Percentiles rank a stretch among this genome's conserved stretches.
These are phyloP conservation scores for Colletotrichum plurivorum DNA, from an alignment of 2,329 filamentous ascomycete genomes.

Conservation along the genomic window DNA sequence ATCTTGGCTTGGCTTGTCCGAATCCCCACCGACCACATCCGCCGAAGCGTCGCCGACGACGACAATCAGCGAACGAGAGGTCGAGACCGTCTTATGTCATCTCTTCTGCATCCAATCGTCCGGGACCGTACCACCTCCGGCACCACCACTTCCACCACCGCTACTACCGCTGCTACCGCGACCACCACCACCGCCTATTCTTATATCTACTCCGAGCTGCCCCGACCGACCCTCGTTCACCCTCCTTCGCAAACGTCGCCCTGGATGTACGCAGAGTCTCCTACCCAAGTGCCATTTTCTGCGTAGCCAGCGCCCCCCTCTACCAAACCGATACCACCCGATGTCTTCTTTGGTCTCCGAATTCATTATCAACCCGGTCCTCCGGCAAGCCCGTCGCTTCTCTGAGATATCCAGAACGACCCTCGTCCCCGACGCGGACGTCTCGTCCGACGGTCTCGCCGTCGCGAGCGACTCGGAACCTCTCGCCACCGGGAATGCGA, in stretches of 20 bases:
- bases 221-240: conserved; percentile 12
- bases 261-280: conserved; percentile 35
- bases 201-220: conserved; percentile 29
- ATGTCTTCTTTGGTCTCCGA: conserved; percentile 77
- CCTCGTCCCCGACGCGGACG: conserved; percentile 53
- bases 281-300: conserved; percentile 18
- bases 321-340: conserved; percentile 31
- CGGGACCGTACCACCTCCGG: conserved; percentile 34
- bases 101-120: conserved; percentile 40
- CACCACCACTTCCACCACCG: conserved; percentile 17
- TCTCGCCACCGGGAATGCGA: conserved; percentile 41
- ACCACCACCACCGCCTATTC: conserved; percentile 11
- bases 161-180: background rate
- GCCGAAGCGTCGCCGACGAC: conserved; percentile 33
- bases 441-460: conserved; percentile 42
- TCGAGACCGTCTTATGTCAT: conserved; percentile 40
- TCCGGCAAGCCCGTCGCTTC: conserved; percentile 76
- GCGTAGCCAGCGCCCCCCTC: conserved; percentile 23
- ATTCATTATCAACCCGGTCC: conserved; percentile 76
- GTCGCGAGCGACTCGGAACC: conserved; percentile 47
- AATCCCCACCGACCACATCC: conserved; percentile 25
- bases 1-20: conserved; percentile 1
- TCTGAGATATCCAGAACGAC: conserved; percentile 64
- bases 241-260: conserved; percentile 18
- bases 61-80: conserved; percentile 25